These are phyloP conservation scores for Hymenoscyphus scutula DNA, from an alignment of 2,329 filamentous ascomycete genomes.

Conservation along the genomic window DNA sequence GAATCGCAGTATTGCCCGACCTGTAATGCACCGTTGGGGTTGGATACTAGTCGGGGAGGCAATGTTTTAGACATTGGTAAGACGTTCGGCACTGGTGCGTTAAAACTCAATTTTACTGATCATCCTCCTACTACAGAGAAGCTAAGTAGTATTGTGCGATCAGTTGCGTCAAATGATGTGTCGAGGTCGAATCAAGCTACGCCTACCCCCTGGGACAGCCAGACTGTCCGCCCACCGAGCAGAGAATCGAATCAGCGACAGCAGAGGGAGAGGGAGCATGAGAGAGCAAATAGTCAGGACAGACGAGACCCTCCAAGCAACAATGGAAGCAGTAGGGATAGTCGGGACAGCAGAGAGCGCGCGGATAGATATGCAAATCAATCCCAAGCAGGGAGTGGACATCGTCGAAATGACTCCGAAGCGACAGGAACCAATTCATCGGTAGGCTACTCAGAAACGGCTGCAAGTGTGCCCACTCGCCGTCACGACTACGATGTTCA, in stretches of 20 bases:
- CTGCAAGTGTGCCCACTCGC: slow-evolving; percentile 64
- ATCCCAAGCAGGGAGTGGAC: slow-evolving; percentile 37
- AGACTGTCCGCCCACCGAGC: slow-evolving; percentile 54
- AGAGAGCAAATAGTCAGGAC: slow-evolving; percentile 22
- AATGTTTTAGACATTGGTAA: slow-evolving; percentile 89
- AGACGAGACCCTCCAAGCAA: slow-evolving; percentile 16
- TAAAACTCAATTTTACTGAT: slow-evolving; percentile 28
- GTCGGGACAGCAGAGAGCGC: slow-evolving; percentile 48
- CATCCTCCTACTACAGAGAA: slow-evolving; percentile 63
- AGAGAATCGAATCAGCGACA: slow-evolving; percentile 39
- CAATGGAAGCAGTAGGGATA: slow-evolving; percentile 33
- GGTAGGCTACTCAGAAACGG: slow-evolving; percentile 74
- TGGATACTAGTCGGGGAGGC: slow-evolving; percentile 88
- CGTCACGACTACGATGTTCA: slow-evolving; percentile 95
- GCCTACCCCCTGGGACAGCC: slow-evolving; percentile 66
- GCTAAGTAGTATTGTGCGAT: slow-evolving; percentile 88
- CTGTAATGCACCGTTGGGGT: slow-evolving; percentile 84
- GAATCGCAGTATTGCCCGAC: slow-evolving; percentile 92
- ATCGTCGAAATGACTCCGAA: slow-evolving; percentile 77
- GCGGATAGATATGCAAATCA: slow-evolving; percentile 41
- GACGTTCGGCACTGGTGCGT: slow-evolving; percentile 36
- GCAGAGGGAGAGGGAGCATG: slow-evolving; percentile 36
- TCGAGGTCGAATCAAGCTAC: slow-evolving; percentile 47
- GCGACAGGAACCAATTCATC: slow-evolving; percentile 72
- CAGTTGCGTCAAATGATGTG: slow-evolving; percentile 65